These are phyloP conservation scores for Pseudonitzschia multistriata DNA, from an alignment of 108 stramenopile species.

Conservation along the genomic window DNA sequence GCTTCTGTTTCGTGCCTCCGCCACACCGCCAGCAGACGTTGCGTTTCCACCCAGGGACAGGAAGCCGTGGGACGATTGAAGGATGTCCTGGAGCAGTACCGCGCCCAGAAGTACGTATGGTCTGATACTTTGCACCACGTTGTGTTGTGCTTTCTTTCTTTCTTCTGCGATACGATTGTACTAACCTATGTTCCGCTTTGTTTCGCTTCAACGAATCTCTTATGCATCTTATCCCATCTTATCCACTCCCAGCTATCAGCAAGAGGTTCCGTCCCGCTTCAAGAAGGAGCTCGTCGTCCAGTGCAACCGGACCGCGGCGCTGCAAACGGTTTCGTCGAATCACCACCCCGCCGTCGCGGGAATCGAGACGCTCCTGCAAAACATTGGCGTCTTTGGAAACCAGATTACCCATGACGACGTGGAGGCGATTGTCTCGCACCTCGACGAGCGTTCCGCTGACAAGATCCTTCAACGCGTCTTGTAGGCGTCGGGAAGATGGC, in stretches of 20 bases:
- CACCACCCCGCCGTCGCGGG: neutral
- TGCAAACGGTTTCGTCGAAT: neutral
- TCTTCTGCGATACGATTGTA: neutral
- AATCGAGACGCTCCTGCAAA: neutral
- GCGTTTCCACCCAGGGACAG: neutral
- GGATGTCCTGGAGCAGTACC: slow-evolving; percentile 50
- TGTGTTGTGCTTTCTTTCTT: neutral
- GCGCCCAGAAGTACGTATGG: slow-evolving; percentile 30
- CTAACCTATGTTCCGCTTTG: neutral
- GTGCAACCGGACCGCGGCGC: neutral
- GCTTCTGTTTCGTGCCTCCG: neutral
- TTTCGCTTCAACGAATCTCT: neutral
- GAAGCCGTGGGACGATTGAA: slow-evolving; percentile 35
- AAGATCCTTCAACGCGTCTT: neutral
- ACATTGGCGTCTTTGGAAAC: slow-evolving; percentile 3
- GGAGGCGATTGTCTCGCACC: neutral
- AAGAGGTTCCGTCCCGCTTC: slow-evolving; percentile 52
- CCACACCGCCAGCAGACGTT: neutral
- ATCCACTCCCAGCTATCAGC: slow-evolving; percentile 27
- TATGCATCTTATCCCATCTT: neutral
- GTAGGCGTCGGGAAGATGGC: too few relatives aligned
- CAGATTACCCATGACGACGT: slow-evolving; percentile 9
- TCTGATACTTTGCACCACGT: too few relatives aligned
- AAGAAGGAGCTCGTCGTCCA: slow-evolving; percentile 48
- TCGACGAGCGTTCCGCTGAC: neutral